Evolutionary conservation across 371 early-diverging fungal species (phyloP), one percentile per base, ranked within the genome.

Genomic region (Batrachochytrium dendrobatidis): DNA sequence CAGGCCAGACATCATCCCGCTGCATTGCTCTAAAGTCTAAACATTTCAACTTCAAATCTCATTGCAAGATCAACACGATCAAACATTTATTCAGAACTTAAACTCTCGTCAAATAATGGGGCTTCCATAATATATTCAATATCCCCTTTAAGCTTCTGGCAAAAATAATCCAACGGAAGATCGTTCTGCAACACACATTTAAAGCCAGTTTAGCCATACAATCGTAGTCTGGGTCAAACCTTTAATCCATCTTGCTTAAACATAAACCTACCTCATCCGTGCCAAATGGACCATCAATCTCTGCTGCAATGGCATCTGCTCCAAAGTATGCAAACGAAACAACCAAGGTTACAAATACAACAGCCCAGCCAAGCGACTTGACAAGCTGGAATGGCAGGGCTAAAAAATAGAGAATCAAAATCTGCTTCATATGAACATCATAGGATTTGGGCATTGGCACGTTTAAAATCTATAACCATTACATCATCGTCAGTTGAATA

Each of bases 131-230:
- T 58, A 43, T 64, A 61, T 57, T 64, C 64, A 10, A 68, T 30
- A 56, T 64, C 68, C 3, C 62, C 70, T 12, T 53, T 53, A 20
- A 70, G 58, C 43, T 64, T 63, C 15, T 31, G 6, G 45, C 62
- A 62, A 43, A 66, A 70, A 57, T 70, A 66, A 55, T 70, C 70
- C 25, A 70, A 51, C 51, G 70, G 70, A n/a, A 70, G 59, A 31
- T 66, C 70, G 39, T 66, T 64, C 59, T 65, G 34, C 24, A 22
- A n/a, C 4, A 12, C 26, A 34, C 20, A 34, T 22, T 1, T 15
- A 30, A 35, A 49, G 26, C 22, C 24, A 25, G 28, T 10, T 17
- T 15, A 18, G 18, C 34, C 39, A 45, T n/a, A 15, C 7, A n/a
- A 22, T 31, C 44, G 34, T 10, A 29, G 28, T 30, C 35, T 50